Evolutionary conservation across 1,284 basidiomycete genomes (phyloP), one percentile per base, ranked within the genome.

Genomic region (Trichosporon faecale): DNA sequence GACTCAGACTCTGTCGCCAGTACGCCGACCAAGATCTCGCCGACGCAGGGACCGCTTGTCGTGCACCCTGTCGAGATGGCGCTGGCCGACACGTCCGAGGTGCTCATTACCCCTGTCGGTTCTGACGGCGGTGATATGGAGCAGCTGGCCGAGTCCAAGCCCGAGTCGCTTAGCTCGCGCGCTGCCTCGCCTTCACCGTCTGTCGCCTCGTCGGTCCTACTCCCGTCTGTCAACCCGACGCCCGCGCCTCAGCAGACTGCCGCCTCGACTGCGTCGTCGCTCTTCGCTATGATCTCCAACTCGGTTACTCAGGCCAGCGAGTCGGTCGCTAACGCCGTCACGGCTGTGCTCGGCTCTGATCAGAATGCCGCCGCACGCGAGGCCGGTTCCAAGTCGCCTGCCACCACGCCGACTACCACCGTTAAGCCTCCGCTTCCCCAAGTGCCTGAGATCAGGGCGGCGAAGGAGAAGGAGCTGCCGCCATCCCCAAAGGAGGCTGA

Each of bases 301-400:
- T 61, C 57, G 2, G 57, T 61, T 18, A 25, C 57, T n/a, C 57
- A 61, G 29, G 57, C 57, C 27, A 61, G 57, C 57, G 27, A 61
- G 57, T 61, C 57, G 27, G 57, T 61, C 27, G 57, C 57, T 61
- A 61, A 61, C 29, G 57, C 57, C 57, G 57, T 61, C 27, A 61
- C 57, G 57, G 57, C 57, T 33, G 57, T 61, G 57, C 57, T 61
- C 3, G 29, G 57, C 29, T 33, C 57, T n/a, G 57, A 61, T 31
- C 57, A 61, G 29, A 23, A 21, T 11, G 21, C 49, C 23, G 49
- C 21, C 18, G 21, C 49, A 3, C 49, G 49, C 8, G 49, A 52
- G 7, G 49, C 49, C 21, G 21, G 49, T 12, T 21, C 49, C 21
- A 23, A 23, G 49, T 52, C 49, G 21, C 49, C 49, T 14, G 40